Percentiles rank a stretch among this genome's conserved stretches.
These are phyloP conservation scores for Asclepias syriaca DNA, from an alignment of 257 asterid species.

Conservation along the genomic window DNA sequence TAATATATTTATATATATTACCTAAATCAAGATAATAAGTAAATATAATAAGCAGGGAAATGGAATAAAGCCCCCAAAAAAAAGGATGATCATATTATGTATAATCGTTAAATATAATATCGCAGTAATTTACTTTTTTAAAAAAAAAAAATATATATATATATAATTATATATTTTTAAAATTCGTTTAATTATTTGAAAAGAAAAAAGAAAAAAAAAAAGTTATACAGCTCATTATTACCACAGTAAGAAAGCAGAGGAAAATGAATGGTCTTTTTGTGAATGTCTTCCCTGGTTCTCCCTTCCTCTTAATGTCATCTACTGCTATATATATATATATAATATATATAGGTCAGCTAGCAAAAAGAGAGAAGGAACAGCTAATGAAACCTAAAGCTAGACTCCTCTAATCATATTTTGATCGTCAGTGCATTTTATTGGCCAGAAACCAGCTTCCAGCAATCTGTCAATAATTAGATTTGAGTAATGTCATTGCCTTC, in stretches of 20 bases:
- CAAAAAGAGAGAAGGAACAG: background rate
- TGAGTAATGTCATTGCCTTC: background rate
- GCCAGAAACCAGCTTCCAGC: constrained; percentile 22
- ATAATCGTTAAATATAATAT: no score
- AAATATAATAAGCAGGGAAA: no score
- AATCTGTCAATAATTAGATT: constrained; percentile 12
- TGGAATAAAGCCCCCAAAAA: no score
- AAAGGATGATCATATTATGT: no score
- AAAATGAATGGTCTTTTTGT: background rate
- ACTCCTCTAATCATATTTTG: constrained; percentile 15
- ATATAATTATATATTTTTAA: no score
- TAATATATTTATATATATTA: no score
- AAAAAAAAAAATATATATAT: no score
- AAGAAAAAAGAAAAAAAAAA: background rate
- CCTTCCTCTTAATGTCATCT: background rate
- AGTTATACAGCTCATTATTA: background rate
- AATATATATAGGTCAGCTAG: background rate
- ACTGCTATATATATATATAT: no score
- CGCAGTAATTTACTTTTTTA: no score
- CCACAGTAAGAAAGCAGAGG: background rate
- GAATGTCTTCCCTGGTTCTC: background rate
- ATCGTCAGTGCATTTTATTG: constrained; percentile 11
- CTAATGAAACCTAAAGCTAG: constrained; percentile 1
- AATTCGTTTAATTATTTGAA: no score
- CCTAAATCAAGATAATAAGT: no score